Conservation (phyloP, 805 yeast genomes). For the Kockiozyma suomiensis region DNA sequence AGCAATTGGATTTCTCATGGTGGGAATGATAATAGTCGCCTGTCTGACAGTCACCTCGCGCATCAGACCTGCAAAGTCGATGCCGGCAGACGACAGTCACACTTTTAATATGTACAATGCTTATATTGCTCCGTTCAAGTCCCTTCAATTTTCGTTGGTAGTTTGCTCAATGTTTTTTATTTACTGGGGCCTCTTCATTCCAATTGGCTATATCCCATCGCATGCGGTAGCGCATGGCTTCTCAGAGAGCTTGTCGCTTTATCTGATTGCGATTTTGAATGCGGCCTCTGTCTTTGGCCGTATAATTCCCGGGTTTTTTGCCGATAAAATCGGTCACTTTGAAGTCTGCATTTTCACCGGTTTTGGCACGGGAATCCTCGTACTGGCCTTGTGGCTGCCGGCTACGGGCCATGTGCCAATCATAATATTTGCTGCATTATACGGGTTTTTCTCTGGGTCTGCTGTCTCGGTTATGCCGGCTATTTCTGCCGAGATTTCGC, state of each 20-base stretch:
- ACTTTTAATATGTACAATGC: neutral
- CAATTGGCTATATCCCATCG: constrained; percentile 41
- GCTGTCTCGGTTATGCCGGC: constrained; percentile 41
- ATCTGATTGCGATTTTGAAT: constrained; percentile 36
- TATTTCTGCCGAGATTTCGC: constrained; percentile 37
- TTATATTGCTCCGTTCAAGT: constrained; percentile 36
- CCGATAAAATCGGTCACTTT: constrained; percentile 55
- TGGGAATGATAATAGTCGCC: constrained; percentile 38
- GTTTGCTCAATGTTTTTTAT: constrained; percentile 36
- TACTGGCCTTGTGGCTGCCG: constrained; percentile 66
- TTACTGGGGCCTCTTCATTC: constrained; percentile 40
- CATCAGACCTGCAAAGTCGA: constrained; percentile 17
- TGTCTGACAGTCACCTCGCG: constrained; percentile 38
- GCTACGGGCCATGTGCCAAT: constrained; percentile 44
- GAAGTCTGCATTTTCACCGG: constrained; percentile 52
- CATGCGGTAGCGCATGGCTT: constrained; percentile 37
- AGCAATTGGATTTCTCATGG: constrained; percentile 51
- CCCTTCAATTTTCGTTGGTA: constrained; percentile 34
- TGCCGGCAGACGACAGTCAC: neutral
- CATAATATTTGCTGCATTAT: constrained; percentile 39
- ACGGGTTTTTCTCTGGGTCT: constrained; percentile 43
- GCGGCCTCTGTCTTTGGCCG: constrained; percentile 46
- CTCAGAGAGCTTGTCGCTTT: constrained; percentile 29
- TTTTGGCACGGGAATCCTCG: constrained; percentile 47
- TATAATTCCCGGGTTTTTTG: constrained; percentile 48